Conservation (phyloP, 768 basidiomycete species). For the Tephrocybe rancida region DNA sequence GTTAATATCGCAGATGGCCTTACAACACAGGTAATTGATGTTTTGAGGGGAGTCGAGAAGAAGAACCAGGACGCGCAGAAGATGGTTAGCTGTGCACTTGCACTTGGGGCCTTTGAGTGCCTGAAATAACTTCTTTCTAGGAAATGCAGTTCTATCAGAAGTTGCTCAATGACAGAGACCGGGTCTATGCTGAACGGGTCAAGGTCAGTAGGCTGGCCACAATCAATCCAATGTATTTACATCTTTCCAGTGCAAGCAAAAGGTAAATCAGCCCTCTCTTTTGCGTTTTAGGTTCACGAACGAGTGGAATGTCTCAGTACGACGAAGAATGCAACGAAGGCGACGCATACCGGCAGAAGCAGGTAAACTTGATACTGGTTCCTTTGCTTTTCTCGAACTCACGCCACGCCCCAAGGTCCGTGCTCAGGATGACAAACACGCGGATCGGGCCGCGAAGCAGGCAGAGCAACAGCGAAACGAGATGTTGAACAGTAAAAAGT, state of each 20-base stretch:
- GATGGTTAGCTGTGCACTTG: constrained; percentile 45
- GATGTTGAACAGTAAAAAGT: constrained; percentile 88
- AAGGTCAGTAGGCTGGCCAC: constrained; percentile 51
- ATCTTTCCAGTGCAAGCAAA: constrained; percentile 57
- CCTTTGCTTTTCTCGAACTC: constrained; percentile 6
- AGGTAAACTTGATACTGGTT: constrained; percentile 43
- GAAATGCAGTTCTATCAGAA: constrained; percentile 75
- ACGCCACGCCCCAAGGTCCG: constrained; percentile 47
- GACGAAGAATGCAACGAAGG: constrained; percentile 78
- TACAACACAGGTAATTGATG: constrained; percentile 61
- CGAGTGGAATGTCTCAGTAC: constrained; percentile 50
- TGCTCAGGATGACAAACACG: constrained; percentile 72
- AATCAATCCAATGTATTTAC: background rate
- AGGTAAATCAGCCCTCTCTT: constrained; percentile 37
- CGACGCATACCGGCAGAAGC: constrained; percentile 76
- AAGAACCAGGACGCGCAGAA: constrained; percentile 68
- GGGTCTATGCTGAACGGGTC: constrained; percentile 61
- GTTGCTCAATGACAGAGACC: constrained; percentile 70
- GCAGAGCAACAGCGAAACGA: constrained; percentile 75
- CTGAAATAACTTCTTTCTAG: constrained; percentile 32
- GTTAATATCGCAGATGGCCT: constrained; percentile 64
- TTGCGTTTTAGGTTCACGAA: constrained; percentile 12
- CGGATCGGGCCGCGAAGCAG: constrained; percentile 72
- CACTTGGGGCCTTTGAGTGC: constrained; percentile 7
- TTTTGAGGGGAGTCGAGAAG: constrained; percentile 59